Evolutionary conservation across 2,329 filamentous ascomycete species (phyloP).

Genomic region (Shiraia bambusicola): DNA sequence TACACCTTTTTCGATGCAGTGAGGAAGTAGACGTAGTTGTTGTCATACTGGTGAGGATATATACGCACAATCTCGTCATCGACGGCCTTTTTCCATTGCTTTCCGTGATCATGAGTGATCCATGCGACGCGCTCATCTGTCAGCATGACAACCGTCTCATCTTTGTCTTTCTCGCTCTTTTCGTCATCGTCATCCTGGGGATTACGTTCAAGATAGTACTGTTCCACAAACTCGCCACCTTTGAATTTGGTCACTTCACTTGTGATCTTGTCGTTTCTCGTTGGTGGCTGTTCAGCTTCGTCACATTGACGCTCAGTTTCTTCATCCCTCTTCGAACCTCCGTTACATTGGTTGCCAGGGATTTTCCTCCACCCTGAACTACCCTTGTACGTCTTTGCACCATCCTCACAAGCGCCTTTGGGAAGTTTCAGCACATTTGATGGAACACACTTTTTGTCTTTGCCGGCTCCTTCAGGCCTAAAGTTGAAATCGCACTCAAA

Average conservation of each 20-base stretch:
- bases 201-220: slow-evolving; percentile 77
- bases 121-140: slow-evolving; percentile 64
- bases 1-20: slow-evolving; percentile 68
- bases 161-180: slow-evolving; percentile 59
- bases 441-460: slow-evolving; percentile 68
- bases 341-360: slow-evolving; percentile 60
- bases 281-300: slow-evolving; percentile 55
- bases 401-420: slow-evolving; percentile 70
- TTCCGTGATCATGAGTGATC: slow-evolving; percentile 83
- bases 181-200: slow-evolving; percentile 71
- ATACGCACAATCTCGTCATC: slow-evolving; percentile 70
- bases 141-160: slow-evolving; percentile 72
- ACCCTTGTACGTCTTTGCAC: slow-evolving; percentile 74
- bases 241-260: slow-evolving; percentile 64
- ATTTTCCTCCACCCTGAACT: slow-evolving; percentile 92
- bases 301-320: slow-evolving; percentile 72
- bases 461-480: slow-evolving; percentile 47
- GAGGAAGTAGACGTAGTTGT: slow-evolving; percentile 84
- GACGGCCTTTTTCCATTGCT: slow-evolving; percentile 76
- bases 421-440: slow-evolving; percentile 65
- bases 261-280: slow-evolving; percentile 67
- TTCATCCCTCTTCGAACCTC: slow-evolving; percentile 47
- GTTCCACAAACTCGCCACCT: slow-evolving; percentile 56
- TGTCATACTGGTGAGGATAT: slow-evolving; percentile 76
- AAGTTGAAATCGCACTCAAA: slow-evolving; percentile 99